These are phyloP conservation scores for Alnus glutinosa DNA, from an alignment of 306 rosid species.

Conservation along the genomic window DNA sequence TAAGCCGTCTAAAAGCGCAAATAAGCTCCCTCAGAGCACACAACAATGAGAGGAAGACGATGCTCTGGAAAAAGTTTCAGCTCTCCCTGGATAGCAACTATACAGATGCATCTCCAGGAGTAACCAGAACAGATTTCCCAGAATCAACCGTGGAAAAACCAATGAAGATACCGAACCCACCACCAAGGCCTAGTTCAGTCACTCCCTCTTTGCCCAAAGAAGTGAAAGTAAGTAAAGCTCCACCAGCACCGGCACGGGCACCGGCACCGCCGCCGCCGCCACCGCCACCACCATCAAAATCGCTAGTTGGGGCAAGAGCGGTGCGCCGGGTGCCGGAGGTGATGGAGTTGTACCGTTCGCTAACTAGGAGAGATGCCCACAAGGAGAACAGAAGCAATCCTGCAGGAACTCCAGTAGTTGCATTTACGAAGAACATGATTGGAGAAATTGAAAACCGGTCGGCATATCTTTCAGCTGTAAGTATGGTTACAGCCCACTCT, in stretches of 20 bases:
- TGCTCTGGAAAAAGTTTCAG: slow-evolving; percentile 89
- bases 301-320: slow-evolving; percentile 47
- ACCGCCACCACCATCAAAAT: slow-evolving; percentile 73
- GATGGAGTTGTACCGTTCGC: slow-evolving; percentile 76
- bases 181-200: slow-evolving; percentile 48
- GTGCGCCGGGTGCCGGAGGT: slow-evolving; percentile 92
- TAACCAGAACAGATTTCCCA: slow-evolving; percentile 34
- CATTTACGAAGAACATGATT: slow-evolving; percentile 88
- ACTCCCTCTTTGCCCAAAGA: slow-evolving; percentile 38
- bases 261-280: slow-evolving; percentile 97
- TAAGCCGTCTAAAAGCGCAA: slow-evolving; percentile 59
- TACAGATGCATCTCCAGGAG: slow-evolving; percentile 41
- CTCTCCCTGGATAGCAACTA: slow-evolving; percentile 53
- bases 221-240: slow-evolving; percentile 38
- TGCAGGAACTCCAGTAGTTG: slow-evolving; percentile 55
- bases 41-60: slow-evolving; percentile 69
- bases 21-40: slow-evolving; percentile 65
- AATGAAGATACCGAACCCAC: slow-evolving; percentile 43
- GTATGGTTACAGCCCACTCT: slow-evolving; percentile 29
- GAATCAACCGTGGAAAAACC: slow-evolving; percentile 48
- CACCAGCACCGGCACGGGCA: slow-evolving; percentile 38
- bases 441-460: slow-evolving; percentile 95
- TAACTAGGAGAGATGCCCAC: slow-evolving; percentile 64
- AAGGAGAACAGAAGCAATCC: slow-evolving; percentile 50
- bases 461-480: slow-evolving; percentile 69